Conservation (phyloP, 305 asterid genomes). For the Petunia hybrid region DNA sequence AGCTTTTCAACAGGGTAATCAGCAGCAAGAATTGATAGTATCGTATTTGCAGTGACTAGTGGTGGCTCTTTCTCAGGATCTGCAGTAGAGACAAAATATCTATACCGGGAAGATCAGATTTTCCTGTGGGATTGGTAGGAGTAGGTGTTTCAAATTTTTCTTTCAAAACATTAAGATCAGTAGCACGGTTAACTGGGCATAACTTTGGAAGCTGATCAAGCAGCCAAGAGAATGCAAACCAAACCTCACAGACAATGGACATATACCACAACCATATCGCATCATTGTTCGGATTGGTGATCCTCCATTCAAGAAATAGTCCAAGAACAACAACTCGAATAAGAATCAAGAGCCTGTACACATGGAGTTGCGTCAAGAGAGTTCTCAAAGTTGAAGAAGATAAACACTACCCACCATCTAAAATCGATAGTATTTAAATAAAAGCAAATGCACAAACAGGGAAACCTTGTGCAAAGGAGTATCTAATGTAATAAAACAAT, state of each 20-base stretch:
- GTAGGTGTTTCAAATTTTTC: conserved; percentile 74
- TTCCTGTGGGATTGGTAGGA: conserved; percentile 69
- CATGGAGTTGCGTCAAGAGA: conserved; percentile 15
- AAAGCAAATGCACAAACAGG: neutral
- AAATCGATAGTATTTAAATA: neutral
- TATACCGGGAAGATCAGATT: conserved; percentile 85
- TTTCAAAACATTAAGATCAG: conserved; percentile 73
- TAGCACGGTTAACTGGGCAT: conserved; percentile 76
- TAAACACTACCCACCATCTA: neutral
- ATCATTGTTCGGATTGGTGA: conserved; percentile 68
- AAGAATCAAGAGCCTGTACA: conserved; percentile 66
- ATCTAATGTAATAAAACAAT: neutral
- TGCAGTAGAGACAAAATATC: conserved; percentile 87
- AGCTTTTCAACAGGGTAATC: conserved; percentile 89
- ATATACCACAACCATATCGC: conserved; percentile 89
- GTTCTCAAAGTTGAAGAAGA: conserved; percentile 10
- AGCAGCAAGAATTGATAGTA: conserved; percentile 79
- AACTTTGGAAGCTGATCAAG: conserved; percentile 90
- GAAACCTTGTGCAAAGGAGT: neutral
- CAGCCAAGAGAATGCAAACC: conserved; percentile 96
- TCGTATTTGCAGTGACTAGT: conserved; percentile 87
- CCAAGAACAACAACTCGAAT: conserved; percentile 71
- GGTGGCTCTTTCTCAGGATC: conserved; percentile 97
- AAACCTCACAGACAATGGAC: conserved; percentile 81
- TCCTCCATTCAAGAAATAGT: conserved; percentile 72